These are phyloP conservation scores for Chalciporus sphaerocephalus DNA, from an alignment of 768 basidiomycete genomes.

Conservation along the genomic window DNA sequence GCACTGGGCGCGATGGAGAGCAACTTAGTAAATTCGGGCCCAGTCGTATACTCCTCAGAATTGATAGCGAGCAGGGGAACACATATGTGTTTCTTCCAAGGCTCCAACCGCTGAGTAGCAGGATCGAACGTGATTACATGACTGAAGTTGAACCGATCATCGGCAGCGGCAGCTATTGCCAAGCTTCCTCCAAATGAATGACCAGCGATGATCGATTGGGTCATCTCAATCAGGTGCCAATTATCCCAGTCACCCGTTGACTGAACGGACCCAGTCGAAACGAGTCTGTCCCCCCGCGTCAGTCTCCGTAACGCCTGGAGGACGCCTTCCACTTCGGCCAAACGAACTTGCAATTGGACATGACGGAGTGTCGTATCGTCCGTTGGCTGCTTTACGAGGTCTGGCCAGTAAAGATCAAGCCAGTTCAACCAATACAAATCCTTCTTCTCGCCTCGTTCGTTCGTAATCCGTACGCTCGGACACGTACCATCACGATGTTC, in stretches of 20 bases:
- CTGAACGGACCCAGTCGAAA: background rate
- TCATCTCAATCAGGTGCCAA: slow-evolving; percentile 18
- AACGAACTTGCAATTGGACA: slow-evolving; percentile 34
- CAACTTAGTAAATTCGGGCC: slow-evolving; percentile 33
- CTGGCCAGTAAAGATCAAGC: slow-evolving; percentile 27
- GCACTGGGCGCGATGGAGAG: slow-evolving; percentile 23
- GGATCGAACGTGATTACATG: slow-evolving; percentile 29
- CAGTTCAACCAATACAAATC: slow-evolving; percentile 34
- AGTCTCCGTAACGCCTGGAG: slow-evolving; percentile 16
- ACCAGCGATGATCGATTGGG: slow-evolving; percentile 27
- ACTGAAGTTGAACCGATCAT: slow-evolving; percentile 21
- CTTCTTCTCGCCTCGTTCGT: slow-evolving; percentile 18
- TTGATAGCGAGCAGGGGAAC: slow-evolving; percentile 39
- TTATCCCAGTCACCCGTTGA: slow-evolving; percentile 14
- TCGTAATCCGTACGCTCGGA: slow-evolving; percentile 29
- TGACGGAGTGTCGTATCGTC: slow-evolving; percentile 30
- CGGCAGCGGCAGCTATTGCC: slow-evolving; percentile 26
- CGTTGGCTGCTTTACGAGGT: slow-evolving; percentile 30
- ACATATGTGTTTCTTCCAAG: slow-evolving; percentile 24
- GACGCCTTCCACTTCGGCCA: slow-evolving; percentile 36
- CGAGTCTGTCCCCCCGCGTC: background rate
- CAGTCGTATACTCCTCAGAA: slow-evolving; percentile 38
- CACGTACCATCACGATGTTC: slow-evolving; percentile 48
- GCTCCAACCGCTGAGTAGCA: slow-evolving; percentile 21
- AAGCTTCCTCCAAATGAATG: slow-evolving; percentile 32